A percentile compares a stretch with the other conserved stretches of the same genome.
Evolutionary conservation across 169 alveolate species (phyloP).

Genomic region (Plasmodium falciparum): DNA sequence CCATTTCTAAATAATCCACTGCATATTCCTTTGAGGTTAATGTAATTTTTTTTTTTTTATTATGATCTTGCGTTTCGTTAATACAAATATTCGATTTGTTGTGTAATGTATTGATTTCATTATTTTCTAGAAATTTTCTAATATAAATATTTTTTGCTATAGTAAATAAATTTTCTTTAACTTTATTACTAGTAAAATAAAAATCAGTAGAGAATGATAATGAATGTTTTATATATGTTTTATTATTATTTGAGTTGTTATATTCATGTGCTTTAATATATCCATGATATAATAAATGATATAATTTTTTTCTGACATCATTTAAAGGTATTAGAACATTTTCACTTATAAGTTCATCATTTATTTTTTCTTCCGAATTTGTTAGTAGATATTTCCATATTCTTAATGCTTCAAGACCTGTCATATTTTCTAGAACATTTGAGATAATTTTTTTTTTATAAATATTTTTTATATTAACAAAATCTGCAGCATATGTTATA

Average conservation of each 20-base stretch:
- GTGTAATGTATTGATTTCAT: slow-evolving; percentile 53
- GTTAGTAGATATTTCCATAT: slow-evolving; percentile 48
- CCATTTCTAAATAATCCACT: slow-evolving; percentile 59
- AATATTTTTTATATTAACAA: slow-evolving; percentile 33
- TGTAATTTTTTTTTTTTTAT: slow-evolving; percentile 31
- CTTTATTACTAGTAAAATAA: slow-evolving; percentile 27
- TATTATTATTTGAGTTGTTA: slow-evolving; percentile 32
- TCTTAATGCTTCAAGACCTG: slow-evolving; percentile 34
- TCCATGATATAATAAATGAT: slow-evolving; percentile 54
- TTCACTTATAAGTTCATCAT: slow-evolving; percentile 75
- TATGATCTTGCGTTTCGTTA: slow-evolving; percentile 8
- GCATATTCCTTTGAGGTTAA: slow-evolving; percentile 61
- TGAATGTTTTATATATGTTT: slow-evolving; percentile 58
- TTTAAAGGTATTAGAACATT: slow-evolving; percentile 63
- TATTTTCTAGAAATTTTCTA: slow-evolving; percentile 41
- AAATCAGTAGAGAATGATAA: slow-evolving; percentile 46
- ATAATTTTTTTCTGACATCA: slow-evolving; percentile 71
- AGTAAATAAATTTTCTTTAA: slow-evolving; percentile 38
- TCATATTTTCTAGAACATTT: slow-evolving; percentile 58
- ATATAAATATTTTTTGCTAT: slow-evolving; percentile 67
- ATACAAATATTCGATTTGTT: slow-evolving; percentile 54
- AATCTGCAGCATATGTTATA: slow-evolving; percentile 51
- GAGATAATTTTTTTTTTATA: slow-evolving; percentile 49
- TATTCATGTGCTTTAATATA: slow-evolving; percentile 68
- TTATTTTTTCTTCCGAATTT: slow-evolving; percentile 28